Evolutionary conservation across 73 alveolate genomes (phyloP), one percentile per base, ranked within the genome.

Genomic region (Paramecium caudatum): DNA sequence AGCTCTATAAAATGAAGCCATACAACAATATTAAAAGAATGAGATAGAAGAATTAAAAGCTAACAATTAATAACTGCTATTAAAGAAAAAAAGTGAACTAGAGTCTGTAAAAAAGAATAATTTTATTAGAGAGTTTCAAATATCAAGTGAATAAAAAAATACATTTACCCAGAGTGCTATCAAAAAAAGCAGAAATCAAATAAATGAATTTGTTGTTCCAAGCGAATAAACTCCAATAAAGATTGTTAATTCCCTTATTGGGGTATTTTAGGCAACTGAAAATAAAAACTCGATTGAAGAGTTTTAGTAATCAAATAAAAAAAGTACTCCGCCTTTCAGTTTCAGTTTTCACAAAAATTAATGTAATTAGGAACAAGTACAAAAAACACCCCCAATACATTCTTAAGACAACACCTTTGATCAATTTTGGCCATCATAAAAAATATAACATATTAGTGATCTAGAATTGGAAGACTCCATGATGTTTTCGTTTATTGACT

Each of bases 321-420:
- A n/a, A n/a, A n/a, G n/a, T n/a, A n/a, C n/a, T n/a, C n/a, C n/a
- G 46, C 80, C 80, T 1, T 55, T 55, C 30, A 55, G 80, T 55
- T 55, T 55, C 30, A 55, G 80, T 55, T 55, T 55, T 8, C 80
- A 55, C n/a, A 55, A 55, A 55, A 17, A 55, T 23, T 55, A 55
- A 55, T 55, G 30, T 4, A 12, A 55, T 27, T 55, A 37, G 1
- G 80, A 55, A 19, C n/a, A 19, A 27, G 46, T 43, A 55, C 30
- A 27, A 21, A 55, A 37, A 27, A 37, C 80, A 12, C 80, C 80
- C 30, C 80, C 80, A 4, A 55, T 27, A 27, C 10, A 27, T 2
- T 27, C 80, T 23, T 23, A 55, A 55, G 80, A 55, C 4, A 55
- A 55, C n/a, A 55, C 80, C 2, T 25, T 55, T 19, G 80, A 55